Evolutionary conservation across 2,329 filamentous ascomycete species (phyloP), one percentile per base, ranked within the genome.

Genomic region (Calonectria fujianensis): DNA sequence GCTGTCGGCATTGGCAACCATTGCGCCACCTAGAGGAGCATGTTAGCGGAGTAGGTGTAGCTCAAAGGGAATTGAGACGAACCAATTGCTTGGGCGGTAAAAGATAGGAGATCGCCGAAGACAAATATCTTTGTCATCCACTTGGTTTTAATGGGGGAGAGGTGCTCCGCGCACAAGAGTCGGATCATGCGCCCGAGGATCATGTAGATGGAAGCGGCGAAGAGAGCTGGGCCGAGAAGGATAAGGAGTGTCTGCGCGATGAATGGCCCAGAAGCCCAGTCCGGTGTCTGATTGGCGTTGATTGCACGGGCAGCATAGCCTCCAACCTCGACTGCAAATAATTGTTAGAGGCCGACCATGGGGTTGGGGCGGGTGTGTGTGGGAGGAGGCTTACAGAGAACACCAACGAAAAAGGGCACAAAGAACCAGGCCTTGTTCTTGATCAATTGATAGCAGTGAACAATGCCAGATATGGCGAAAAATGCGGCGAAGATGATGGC

Each of bases 181-280:
- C 76, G 52, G 70, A 88, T 84, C 2, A 86, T 82, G 24, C 85
- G 83, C 1, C 85, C 83, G 3, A 87, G 83, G 45, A 85, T 85
- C 86, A 88, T 88, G 81, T 88, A 88, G 29, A 88, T 82, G 0
- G 86, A 85, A 0, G 87, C 87, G 7, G 87, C 86, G 74, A 87
- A 87, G 75, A 88, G 86, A 4, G 86, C 82, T 0, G 87, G 86
- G 1, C 86, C 85, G 14, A 87, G 74, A 0, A 88, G 83, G 29
- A 87, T 78, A 18, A 87, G 80, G 29, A 82, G 80, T n/a, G 83
- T 83, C 76, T 87, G 75, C 16, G 84, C 75, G n/a, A 87, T 82
- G 80, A 85, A 88, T 0, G 84, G 84, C 11, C 78, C 82, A 74
- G 87, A 82, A 72, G 64, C 80, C 75, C 5, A 68, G 3, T 68